Evolutionary conservation across 495 filamentous ascomycete genomes (phyloP).

Genomic region (Aspergillus incahuasiensis): DNA sequence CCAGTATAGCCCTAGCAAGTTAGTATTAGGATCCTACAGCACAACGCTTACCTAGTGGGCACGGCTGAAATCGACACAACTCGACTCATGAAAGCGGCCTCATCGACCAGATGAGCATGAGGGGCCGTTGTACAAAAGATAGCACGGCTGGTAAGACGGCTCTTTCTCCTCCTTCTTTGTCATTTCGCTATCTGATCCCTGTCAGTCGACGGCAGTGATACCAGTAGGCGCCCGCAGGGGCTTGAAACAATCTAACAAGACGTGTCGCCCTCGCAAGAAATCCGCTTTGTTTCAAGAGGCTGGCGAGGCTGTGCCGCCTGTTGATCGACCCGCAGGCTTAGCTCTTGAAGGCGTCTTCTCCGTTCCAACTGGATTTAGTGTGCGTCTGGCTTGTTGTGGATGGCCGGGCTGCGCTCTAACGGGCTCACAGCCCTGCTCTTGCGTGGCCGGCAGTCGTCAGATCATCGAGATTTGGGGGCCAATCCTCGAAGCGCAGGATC

Average conservation of each 20-base stretch:
- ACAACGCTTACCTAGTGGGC: not conserved
- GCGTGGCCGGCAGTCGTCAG: slow-evolving; percentile 1
- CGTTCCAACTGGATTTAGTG: not conserved
- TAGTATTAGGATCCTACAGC: slow-evolving; percentile 4
- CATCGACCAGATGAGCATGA: not conserved
- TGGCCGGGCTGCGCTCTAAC: not conserved
- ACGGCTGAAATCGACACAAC: not conserved
- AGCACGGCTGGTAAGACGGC: not conserved
- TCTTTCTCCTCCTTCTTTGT: not conserved
- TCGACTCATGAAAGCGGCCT: not conserved
- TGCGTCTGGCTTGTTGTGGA: not conserved
- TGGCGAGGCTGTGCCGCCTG: not conserved
- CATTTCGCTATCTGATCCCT: not conserved
- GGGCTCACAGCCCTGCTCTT: slow-evolving; percentile 9
- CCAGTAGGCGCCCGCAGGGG: slow-evolving; percentile 5
- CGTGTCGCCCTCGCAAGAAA: not conserved
- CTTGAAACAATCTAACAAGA: not conserved
- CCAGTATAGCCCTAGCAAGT: not conserved
- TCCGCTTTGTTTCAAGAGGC: slow-evolving; percentile 9
- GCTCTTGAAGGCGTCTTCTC: not conserved
- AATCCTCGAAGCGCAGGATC: not conserved
- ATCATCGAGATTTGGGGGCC: slow-evolving; percentile 7
- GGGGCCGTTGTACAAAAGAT: not conserved
- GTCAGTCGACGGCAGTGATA: not conserved
- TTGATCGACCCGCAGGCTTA: not conserved